phyloP scores from a whole-genome alignment of 805 yeast genomes.

The Teunomyces atbi region DNA sequence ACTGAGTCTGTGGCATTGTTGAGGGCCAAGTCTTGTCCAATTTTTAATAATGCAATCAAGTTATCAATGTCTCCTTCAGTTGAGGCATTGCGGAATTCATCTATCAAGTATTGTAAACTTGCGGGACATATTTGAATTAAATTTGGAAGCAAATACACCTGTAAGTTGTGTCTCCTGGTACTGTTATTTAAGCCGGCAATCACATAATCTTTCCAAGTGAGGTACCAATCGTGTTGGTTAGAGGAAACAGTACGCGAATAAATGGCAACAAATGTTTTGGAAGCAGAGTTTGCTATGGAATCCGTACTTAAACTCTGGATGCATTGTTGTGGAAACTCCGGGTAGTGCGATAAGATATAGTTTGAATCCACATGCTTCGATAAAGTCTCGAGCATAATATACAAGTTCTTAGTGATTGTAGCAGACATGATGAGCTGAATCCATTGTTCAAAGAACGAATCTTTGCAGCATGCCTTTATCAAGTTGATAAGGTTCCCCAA shows the following conservation, averaged over 20 bases:
- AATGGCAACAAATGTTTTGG: conserved; percentile 50
- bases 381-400: conserved; percentile 57
- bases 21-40: conserved; percentile 58
- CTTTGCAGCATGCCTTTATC: conserved; percentile 9
- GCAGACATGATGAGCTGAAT: conserved; percentile 34
- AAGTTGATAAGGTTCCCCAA: conserved; percentile 47
- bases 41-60: conserved; percentile 54
- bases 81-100: conserved; percentile 19
- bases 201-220: conserved; percentile 48
- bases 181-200: conserved; percentile 30
- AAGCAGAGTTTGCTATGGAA: conserved; percentile 64
- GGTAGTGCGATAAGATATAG: conserved; percentile 42
- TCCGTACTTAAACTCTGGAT: conserved; percentile 51
- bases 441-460: conserved; percentile 44
- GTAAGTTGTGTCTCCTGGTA: conserved; percentile 48
- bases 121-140: conserved; percentile 53
- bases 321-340: conserved; percentile 48
- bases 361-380: conserved; percentile 41
- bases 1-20: conserved; percentile 7
- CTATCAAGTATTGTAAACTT: conserved; percentile 41
- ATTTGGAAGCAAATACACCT: conserved; percentile 59
- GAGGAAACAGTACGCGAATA: conserved; percentile 15
- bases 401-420: conserved; percentile 57
- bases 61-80: conserved; percentile 31
- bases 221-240: conserved; percentile 41